Evolutionary conservation across 2,329 filamentous ascomycete genomes (phyloP).

Genomic region (Hypoxylon sp.): DNA sequence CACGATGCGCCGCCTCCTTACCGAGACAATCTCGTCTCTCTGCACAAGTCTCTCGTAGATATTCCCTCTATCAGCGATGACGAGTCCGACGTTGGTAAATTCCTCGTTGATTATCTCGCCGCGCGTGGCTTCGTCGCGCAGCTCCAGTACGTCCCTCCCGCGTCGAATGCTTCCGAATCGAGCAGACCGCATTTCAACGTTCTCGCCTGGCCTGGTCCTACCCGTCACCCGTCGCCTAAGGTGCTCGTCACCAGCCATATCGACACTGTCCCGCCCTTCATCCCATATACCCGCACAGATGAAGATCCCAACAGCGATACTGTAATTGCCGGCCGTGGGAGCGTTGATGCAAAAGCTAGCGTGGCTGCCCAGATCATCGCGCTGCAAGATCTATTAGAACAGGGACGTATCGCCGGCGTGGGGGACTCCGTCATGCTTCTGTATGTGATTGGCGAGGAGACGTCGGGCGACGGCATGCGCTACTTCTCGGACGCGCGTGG

Average conservation of each 20-base stretch:
- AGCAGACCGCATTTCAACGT: conserved; percentile 75
- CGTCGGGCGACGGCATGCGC: conserved; percentile 82
- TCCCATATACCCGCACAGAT: conserved; percentile 72
- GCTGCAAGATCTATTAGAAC: conserved; percentile 65
- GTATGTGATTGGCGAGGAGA: conserved; percentile 87
- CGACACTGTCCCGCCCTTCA: conserved; percentile 80
- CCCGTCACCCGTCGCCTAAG: conserved; percentile 62
- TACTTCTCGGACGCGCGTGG: conserved; percentile 58
- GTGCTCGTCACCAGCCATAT: conserved; percentile 85
- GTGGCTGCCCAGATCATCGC: conserved; percentile 82
- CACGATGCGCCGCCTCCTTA: conserved; percentile 54
- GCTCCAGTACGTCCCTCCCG: conserved; percentile 57
- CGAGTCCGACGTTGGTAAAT: conserved; percentile 76
- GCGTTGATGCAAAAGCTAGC: conserved; percentile 77
- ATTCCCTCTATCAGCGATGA: conserved; percentile 78
- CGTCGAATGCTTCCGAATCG: conserved; percentile 49
- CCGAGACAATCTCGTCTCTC: conserved; percentile 69
- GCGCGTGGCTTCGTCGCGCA: conserved; percentile 58
- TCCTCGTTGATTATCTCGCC: conserved; percentile 75
- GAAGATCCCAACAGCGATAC: conserved; percentile 59
- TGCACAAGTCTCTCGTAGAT: conserved; percentile 81
- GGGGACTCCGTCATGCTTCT: conserved; percentile 68
- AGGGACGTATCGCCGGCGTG: conserved; percentile 53
- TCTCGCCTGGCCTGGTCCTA: conserved; percentile 72
- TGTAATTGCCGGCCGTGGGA: conserved; percentile 77